phyloP scores from a whole-genome alignment of 257 asterid species.

The Solanum pennellii region DNA sequence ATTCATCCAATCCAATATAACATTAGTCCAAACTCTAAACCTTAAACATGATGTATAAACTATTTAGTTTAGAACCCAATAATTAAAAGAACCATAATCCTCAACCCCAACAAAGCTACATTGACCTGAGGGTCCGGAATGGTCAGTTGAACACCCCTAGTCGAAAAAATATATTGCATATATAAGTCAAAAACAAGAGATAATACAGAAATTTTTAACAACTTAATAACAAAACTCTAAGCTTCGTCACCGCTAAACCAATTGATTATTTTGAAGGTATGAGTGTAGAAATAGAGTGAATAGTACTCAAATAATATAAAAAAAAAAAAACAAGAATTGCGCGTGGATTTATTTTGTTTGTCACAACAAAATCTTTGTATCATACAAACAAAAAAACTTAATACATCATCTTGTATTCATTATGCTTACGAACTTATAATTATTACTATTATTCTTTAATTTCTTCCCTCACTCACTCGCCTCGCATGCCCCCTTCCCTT shows the following conservation, averaged over 20 bases:
- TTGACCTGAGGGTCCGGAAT: background rate
- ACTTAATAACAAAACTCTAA: too few relatives aligned
- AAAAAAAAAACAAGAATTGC: constrained; percentile 1
- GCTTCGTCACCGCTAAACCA: too few relatives aligned
- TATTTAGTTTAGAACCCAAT: background rate
- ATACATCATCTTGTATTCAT: constrained; percentile 80
- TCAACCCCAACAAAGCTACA: background rate
- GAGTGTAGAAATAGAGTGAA: background rate
- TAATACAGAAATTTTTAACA: too few relatives aligned
- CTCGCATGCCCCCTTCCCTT: constrained; percentile 13
- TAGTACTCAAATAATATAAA: background rate
- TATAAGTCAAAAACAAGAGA: too few relatives aligned
- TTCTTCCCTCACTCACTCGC: constrained; percentile 34
- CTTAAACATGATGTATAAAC: too few relatives aligned
- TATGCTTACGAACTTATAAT: constrained; percentile 46
- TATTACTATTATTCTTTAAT: constrained; percentile 51
- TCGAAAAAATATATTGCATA: too few relatives aligned
- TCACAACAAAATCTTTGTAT: background rate
- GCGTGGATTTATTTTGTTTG: constrained; percentile 52
- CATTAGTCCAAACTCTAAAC: background rate
- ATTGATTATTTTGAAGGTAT: background rate
- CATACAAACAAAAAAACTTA: background rate
- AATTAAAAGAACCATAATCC: background rate
- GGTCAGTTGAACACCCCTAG: too few relatives aligned
- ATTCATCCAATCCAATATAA: background rate